phyloP scores from a whole-genome alignment of 148 eudicot genomes.

The Rhododendron mucronatum region DNA sequence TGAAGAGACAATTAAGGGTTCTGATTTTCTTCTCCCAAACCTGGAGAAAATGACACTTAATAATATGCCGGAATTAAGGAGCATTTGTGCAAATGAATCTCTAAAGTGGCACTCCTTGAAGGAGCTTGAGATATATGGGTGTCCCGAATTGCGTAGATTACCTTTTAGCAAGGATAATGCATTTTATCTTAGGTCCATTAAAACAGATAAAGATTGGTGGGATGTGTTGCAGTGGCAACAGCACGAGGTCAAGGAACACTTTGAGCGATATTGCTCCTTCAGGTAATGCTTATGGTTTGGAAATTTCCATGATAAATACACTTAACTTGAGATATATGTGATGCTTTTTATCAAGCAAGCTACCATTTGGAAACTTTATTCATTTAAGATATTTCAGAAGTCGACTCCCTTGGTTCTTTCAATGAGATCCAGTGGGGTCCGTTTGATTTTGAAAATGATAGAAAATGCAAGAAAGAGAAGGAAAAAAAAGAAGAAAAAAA shows the following conservation, averaged over 20 bases:
- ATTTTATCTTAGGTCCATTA: neutral
- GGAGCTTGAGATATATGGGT: neutral
- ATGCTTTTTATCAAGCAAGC: too few relatives aligned
- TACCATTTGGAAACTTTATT: too few relatives aligned
- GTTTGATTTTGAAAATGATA: too few relatives aligned
- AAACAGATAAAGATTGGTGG: neutral
- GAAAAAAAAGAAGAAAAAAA: too few relatives aligned
- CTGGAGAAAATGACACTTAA: neutral
- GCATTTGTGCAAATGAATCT: conserved; percentile 1
- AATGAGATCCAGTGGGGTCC: too few relatives aligned
- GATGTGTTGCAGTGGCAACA: neutral
- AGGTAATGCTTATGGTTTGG: neutral
- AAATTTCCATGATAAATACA: neutral
- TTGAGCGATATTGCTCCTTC: neutral
- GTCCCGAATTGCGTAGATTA: neutral
- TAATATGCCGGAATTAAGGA: neutral
- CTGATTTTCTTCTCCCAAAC: neutral
- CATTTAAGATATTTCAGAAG: too few relatives aligned
- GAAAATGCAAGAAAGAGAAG: too few relatives aligned
- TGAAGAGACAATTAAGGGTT: neutral
- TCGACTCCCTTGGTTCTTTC: too few relatives aligned
- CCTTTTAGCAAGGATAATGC: neutral
- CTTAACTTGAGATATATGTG: too few relatives aligned
- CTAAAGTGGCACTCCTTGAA: neutral
- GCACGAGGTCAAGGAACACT: neutral